Conservation (phyloP, 306 rosid species). For the Prunus campanulata region DNA sequence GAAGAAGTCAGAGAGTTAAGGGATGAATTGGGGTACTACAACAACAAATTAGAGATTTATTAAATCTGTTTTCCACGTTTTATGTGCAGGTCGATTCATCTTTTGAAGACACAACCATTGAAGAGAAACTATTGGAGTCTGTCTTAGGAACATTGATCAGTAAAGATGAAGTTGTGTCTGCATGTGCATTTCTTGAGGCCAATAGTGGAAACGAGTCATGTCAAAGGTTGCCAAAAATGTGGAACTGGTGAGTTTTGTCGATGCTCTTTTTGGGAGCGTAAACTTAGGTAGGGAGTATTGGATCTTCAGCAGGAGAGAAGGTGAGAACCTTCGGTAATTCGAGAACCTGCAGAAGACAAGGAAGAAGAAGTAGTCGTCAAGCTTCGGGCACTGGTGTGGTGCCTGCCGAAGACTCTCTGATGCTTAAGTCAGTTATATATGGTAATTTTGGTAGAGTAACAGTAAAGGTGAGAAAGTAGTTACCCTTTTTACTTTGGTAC, state of each 20-base stretch:
- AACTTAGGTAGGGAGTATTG: too few species aligned
- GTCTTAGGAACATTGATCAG: constrained; percentile 46
- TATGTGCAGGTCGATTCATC: constrained; percentile 52
- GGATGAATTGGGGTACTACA: constrained; percentile 47
- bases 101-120: constrained; percentile 31
- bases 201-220: constrained; percentile 54
- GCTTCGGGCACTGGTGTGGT: too few species aligned
- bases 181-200: constrained; percentile 58
- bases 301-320: too few species aligned
- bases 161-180: constrained; percentile 42
- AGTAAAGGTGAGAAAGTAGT: too few species aligned
- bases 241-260: constrained; percentile 55
- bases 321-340: too few species aligned
- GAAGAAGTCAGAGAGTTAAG: constrained; percentile 43
- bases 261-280: too few species aligned
- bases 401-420: too few species aligned
- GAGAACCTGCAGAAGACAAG: too few species aligned
- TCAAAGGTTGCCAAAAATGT: constrained; percentile 54
- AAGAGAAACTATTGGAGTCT: constrained; percentile 64
- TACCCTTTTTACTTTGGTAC: too few species aligned
- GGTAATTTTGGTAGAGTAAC: too few species aligned
- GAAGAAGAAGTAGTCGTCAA: too few species aligned
- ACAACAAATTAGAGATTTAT: constrained; percentile 31
- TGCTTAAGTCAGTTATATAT: too few species aligned
- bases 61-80: background rate